A percentile compares a stretch with the other conserved stretches of the same genome.
Conservation (phyloP, 352 stramenopile species). For the Peronospora belbahrii region DNA sequence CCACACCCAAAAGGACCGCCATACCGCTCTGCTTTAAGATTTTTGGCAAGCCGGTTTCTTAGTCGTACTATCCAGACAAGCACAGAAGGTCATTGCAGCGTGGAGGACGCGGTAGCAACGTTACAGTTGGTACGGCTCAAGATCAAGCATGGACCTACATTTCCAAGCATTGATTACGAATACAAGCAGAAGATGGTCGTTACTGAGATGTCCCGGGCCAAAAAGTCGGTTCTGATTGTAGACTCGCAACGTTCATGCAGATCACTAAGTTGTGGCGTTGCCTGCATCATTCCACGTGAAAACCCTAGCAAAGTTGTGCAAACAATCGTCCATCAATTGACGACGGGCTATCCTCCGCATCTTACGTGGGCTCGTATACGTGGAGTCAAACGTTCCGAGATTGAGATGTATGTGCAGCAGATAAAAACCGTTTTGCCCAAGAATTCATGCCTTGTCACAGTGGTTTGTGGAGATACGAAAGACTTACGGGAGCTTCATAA, state of each 20-base stretch:
- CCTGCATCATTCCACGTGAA: conserved; percentile 54
- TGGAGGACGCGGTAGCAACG: conserved; percentile 72
- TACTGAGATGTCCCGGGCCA: conserved; percentile 51
- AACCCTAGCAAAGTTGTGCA: conserved; percentile 37
- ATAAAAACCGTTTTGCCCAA: conserved; percentile 44
- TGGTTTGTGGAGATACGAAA: conserved; percentile 41
- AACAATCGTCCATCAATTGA: conserved; percentile 67
- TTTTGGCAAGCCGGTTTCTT: conserved; percentile 64
- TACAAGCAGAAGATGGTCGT: conserved; percentile 78
- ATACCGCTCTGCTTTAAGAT: conserved; percentile 70
- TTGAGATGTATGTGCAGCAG: conserved; percentile 25
- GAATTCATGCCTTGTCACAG: conserved; percentile 50
- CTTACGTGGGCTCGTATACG: conserved; percentile 72
- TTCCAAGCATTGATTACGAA: conserved; percentile 61
- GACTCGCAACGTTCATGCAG: conserved; percentile 58
- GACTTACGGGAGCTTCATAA: conserved; percentile 69
- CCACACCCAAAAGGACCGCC: conserved; percentile 70
- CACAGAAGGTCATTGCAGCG: conserved; percentile 66
- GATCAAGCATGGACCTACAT: conserved; percentile 64
- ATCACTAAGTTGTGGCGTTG: conserved; percentile 51
- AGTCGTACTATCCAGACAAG: conserved; percentile 67
- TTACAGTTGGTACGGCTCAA: conserved; percentile 73
- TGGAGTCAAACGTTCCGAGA: conserved; percentile 33
- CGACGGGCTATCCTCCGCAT: conserved; percentile 69
- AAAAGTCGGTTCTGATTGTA: conserved; percentile 76